Percentiles rank a stretch among this genome's conserved stretches.
Evolutionary conservation across 345 rosid genomes (phyloP).

Genomic region (Pugionium dolabratum): DNA sequence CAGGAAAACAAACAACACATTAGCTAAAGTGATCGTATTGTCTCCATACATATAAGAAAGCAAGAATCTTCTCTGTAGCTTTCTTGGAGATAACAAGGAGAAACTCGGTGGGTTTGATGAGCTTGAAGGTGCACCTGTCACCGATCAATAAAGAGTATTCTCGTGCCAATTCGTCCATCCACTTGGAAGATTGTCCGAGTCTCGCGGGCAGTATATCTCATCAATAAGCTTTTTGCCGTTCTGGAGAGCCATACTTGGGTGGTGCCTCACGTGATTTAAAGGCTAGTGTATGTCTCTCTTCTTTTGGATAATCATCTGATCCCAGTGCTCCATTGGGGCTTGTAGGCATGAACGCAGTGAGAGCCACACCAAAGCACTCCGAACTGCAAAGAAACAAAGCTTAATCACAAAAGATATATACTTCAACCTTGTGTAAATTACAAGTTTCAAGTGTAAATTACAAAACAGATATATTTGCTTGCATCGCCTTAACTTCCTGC

Average conservation of each 20-base stretch:
- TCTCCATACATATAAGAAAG: background rate
- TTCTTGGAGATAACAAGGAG: constrained; percentile 8
- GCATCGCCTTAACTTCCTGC: constrained; percentile 99
- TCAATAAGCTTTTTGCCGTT: constrained; percentile 83
- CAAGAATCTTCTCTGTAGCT: background rate
- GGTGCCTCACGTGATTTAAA: constrained; percentile 84
- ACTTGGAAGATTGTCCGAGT: constrained; percentile 12
- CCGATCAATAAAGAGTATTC: constrained; percentile 20
- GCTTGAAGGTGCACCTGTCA: constrained; percentile 27
- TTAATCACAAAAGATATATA: constrained; percentile 8
- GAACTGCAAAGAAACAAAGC: constrained; percentile 55
- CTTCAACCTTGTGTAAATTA: constrained; percentile 1
- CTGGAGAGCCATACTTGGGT: constrained; percentile 73
- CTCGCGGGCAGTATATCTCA: constrained; percentile 53
- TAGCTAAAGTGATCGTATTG: background rate
- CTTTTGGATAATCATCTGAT: constrained; percentile 87
- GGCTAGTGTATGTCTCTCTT: constrained; percentile 79
- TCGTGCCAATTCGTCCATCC: constrained; percentile 32
- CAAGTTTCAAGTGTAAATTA: background rate
- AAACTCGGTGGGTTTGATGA: constrained; percentile 26
- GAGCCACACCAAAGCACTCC: constrained; percentile 95
- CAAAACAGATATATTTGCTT: constrained; percentile 43
- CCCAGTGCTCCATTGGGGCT: constrained; percentile 92
- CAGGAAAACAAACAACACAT: background rate
- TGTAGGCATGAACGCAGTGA: constrained; percentile 30